Evolutionary conservation across 495 filamentous ascomycete species (phyloP).

Genomic region (Chaetomium fimeti): DNA sequence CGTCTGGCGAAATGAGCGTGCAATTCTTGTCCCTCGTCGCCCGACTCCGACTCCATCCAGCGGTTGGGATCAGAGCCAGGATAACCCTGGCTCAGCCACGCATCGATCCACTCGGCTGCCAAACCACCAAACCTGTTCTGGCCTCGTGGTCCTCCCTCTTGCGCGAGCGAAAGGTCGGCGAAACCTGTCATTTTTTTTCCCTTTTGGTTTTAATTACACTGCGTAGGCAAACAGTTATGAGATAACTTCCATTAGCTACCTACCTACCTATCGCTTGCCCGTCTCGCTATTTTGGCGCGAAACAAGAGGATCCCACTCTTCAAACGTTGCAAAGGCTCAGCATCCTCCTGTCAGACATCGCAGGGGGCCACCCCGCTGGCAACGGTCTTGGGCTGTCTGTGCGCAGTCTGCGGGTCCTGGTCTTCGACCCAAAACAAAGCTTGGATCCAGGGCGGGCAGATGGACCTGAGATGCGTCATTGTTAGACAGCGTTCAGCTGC

Average conservation of each 20-base stretch:
- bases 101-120: neutral
- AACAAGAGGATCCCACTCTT: neutral
- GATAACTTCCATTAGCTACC: neutral
- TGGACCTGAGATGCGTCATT: neutral
- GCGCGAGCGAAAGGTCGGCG: neutral
- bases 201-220: neutral
- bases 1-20: neutral
- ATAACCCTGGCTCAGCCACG: slow-evolving; percentile 3
- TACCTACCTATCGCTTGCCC: too few species aligned
- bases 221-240: too few species aligned
- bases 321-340: neutral
- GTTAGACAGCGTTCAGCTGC: too few species aligned
- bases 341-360: neutral
- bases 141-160: neutral
- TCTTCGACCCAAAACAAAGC: neutral
- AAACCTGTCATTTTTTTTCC: neutral
- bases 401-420: neutral
- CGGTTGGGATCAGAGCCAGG: slow-evolving; percentile 4
- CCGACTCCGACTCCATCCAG: neutral
- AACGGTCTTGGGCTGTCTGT: neutral
- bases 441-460: neutral
- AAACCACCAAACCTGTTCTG: neutral
- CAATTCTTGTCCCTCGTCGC: slow-evolving; percentile 3
- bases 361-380: neutral
- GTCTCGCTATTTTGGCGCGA: neutral